Evolutionary conservation across 129 eudicot species (phyloP).

Genomic region (Artemisia annua): DNA sequence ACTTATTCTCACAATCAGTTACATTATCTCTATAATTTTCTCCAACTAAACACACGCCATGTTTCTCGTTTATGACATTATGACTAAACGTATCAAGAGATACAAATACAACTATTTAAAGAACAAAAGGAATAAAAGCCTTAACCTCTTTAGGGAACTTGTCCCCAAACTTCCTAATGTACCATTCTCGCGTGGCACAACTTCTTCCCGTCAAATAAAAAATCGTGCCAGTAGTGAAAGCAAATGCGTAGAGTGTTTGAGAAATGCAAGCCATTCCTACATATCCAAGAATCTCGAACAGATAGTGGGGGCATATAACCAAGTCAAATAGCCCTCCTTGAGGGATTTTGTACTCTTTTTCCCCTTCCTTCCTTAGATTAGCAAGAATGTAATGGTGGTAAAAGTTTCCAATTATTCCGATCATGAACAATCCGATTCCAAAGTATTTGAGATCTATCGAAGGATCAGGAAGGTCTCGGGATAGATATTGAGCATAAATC

Average conservation of each 20-base stretch:
- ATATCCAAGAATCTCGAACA: slow-evolving; percentile 57
- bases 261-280: slow-evolving; percentile 59
- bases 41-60: too few species aligned
- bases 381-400: slow-evolving; percentile 64
- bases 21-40: too few species aligned
- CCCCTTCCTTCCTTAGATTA: slow-evolving; percentile 44
- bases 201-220: slow-evolving; percentile 53
- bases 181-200: slow-evolving; percentile 62
- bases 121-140: slow-evolving; percentile 50
- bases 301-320: slow-evolving; percentile 77
- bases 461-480: slow-evolving; percentile 37
- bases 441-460: slow-evolving; percentile 39
- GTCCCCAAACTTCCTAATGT: slow-evolving; percentile 52
- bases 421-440: slow-evolving; percentile 40
- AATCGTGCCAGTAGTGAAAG: slow-evolving; percentile 36
- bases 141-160: slow-evolving; percentile 46
- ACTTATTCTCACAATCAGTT: too few species aligned
- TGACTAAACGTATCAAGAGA: too few species aligned
- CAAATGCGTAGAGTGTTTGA: slow-evolving; percentile 44
- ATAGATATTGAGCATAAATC: slow-evolving; percentile 53
- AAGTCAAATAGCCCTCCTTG: slow-evolving; percentile 62
- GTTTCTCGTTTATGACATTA: too few species aligned
- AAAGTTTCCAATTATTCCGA: slow-evolving; percentile 50
- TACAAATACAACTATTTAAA: slow-evolving; percentile 15
- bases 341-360: slow-evolving; percentile 61